Evolutionary conservation across 805 yeast genomes (phyloP).

Genomic region (Metschnikowia lachancei): DNA sequence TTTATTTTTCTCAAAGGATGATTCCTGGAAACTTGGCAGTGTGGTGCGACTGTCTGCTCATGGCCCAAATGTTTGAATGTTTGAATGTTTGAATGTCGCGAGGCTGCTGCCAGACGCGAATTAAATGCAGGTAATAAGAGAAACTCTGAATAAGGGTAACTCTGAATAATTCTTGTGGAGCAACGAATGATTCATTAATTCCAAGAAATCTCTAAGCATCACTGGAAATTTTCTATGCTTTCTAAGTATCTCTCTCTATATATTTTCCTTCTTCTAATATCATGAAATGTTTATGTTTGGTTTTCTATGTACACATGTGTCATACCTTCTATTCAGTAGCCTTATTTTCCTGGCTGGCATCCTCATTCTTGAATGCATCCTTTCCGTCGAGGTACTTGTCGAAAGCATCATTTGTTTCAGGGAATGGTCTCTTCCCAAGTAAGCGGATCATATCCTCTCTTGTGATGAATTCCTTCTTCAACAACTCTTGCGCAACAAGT

Average conservation of each 20-base stretch:
- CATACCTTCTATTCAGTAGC: constrained; percentile 25
- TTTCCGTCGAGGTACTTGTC: constrained; percentile 62
- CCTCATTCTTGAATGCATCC: constrained; percentile 41
- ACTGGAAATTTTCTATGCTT: too few species aligned
- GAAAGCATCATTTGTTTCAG: constrained; percentile 87
- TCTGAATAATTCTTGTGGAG: too few species aligned
- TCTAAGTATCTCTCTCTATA: too few species aligned
- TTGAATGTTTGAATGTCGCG: background rate
- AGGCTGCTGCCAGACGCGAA: background rate
- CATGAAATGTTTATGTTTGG: too few species aligned
- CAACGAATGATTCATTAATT: background rate
- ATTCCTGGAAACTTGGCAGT: too few species aligned
- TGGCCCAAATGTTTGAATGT: too few species aligned
- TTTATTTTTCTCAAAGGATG: background rate
- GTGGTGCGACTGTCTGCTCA: too few species aligned
- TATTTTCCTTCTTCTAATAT: too few species aligned
- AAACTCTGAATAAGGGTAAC: too few species aligned
- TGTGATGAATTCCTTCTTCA: constrained; percentile 84
- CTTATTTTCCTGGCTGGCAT: constrained; percentile 24
- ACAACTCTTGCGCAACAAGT: constrained; percentile 80
- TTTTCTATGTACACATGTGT: constrained; percentile 3
- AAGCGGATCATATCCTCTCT: constrained; percentile 90
- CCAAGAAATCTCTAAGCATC: too few species aligned
- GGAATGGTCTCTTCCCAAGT: constrained; percentile 89
- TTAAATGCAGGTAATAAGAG: background rate